A percentile compares a stretch with the other conserved stretches of the same genome.
phyloP scores from a whole-genome alignment of 1,284 basidiomycete genomes.

The Sutorius eximius region DNA sequence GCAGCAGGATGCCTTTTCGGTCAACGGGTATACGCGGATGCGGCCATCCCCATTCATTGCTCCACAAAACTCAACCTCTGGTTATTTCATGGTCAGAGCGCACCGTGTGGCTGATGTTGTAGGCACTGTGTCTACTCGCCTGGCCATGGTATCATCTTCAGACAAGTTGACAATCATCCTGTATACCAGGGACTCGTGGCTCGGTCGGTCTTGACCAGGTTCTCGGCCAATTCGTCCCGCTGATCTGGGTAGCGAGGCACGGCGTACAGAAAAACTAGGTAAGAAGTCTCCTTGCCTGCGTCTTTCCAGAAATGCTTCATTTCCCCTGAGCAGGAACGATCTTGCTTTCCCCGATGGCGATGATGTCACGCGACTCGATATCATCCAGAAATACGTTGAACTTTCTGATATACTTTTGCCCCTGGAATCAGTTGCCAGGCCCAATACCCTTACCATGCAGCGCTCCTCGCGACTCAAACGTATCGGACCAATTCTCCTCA shows the following conservation, averaged over 20 bases:
- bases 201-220: too few species aligned
- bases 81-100: background rate
- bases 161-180: too few species aligned
- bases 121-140: background rate
- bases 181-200: too few species aligned
- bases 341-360: background rate
- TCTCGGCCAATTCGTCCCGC: too few species aligned
- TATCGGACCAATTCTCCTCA: background rate
- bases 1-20: background rate
- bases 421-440: background rate
- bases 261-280: background rate
- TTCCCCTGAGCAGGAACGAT: background rate
- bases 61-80: background rate
- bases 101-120: background rate
- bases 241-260: background rate
- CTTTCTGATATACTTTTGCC: background rate
- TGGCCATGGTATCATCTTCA: background rate
- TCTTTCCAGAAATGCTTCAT: background rate
- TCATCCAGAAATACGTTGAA: background rate
- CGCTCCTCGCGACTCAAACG: background rate
- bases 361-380: background rate
- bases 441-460: too few species aligned
- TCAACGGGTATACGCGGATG: background rate
- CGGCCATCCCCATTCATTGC: background rate
- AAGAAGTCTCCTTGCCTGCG: background rate